phyloP scores from a whole-genome alignment of 1,139 yeast genomes.

The Zygosaccharomyces pseudobailii region DNA sequence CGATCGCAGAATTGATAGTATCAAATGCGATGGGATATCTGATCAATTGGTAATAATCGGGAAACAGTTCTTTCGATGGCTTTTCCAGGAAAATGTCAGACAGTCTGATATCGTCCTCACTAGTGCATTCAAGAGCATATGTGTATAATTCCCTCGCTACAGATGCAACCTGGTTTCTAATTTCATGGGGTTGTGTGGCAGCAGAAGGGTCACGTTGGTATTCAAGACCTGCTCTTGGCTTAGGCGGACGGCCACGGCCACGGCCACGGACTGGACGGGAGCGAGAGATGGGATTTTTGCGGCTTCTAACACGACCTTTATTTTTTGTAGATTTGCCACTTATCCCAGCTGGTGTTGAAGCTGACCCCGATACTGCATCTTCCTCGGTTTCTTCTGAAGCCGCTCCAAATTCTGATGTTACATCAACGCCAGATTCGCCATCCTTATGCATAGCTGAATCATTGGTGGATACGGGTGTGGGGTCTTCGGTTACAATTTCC shows the following conservation, averaged over 20 bases:
- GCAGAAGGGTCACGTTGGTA: conserved; percentile 41
- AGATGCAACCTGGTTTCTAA: conserved; percentile 38
- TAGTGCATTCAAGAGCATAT: conserved; percentile 41
- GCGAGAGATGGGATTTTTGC: conserved; percentile 8
- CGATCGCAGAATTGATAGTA: conserved; percentile 56
- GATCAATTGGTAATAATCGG: conserved; percentile 81
- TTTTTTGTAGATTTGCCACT: conserved; percentile 16
- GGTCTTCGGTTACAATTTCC: conserved; percentile 8
- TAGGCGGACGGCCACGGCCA: conserved; percentile 22
- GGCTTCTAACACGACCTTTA: conserved; percentile 28
- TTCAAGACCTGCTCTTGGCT: conserved; percentile 31
- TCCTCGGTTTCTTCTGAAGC: conserved; percentile 3
- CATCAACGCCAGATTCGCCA: not conserved
- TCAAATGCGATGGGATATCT: conserved; percentile 79
- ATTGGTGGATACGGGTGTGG: conserved; percentile 8
- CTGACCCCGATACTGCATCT: conserved; percentile 17
- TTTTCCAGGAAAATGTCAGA: conserved; percentile 61
- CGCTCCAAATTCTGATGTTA: not conserved
- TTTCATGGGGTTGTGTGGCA: conserved; percentile 41
- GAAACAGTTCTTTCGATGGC: conserved; percentile 71
- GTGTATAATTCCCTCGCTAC: conserved; percentile 35
- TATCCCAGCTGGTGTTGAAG: conserved; percentile 19
- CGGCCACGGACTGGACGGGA: conserved; percentile 16
- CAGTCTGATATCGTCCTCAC: conserved; percentile 42
- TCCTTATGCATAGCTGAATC: conserved; percentile 1